Base-by-base conservation (phyloP, 164 flowering plant species). In the Stephania japonica region DNA sequence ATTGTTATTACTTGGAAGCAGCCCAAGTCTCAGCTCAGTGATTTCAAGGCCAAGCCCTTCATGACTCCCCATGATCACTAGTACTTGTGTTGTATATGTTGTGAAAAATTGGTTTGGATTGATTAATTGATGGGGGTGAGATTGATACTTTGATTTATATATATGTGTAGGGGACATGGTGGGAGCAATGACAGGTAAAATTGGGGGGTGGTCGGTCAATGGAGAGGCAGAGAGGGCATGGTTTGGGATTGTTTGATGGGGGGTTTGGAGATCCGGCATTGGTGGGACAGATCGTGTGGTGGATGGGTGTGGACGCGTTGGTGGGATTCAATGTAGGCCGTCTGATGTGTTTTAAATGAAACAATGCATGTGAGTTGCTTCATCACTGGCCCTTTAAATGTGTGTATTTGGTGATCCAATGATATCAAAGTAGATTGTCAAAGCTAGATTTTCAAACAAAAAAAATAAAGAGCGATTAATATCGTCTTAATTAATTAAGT, bases 11-110 rank as follows among this genome's bases (percentile, higher is more conserved):
- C 53, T 16, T 11, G 16, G 90, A 0, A 93, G 92, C 9, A 89
- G 87, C 24, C 96, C 96, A 79, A 92, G 62, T 77, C 88, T 83
- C 61, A 92, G 88, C 88, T 92, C 98, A 0, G 97, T 91, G 41
- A 89, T 88, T 73, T 92, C 96, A 13, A 88, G 80, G 25, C 86
- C 95, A 12, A 85, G 75, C 27, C 80, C 87, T 72, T 59, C 77
- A 67, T n/a, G n/a, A n/a, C 68, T 75, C 12, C 47, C 77, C 81
- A 78, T 76, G 47, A 72, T 18, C 3, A 47, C 11, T 62, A 5
- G n/a, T 10, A n/a, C 4, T 1, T 47, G 3, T n/a, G 12, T 1
- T 23, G 5, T 3, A n/a, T 4, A 6, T 1, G 32, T 53, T 21
- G 1, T 25, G 50, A 25, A 38, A 25, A 11, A 61, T 14, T 42